These are phyloP conservation scores for Pistacia vera DNA, from an alignment of 345 rosid genomes.

Conservation along the genomic window DNA sequence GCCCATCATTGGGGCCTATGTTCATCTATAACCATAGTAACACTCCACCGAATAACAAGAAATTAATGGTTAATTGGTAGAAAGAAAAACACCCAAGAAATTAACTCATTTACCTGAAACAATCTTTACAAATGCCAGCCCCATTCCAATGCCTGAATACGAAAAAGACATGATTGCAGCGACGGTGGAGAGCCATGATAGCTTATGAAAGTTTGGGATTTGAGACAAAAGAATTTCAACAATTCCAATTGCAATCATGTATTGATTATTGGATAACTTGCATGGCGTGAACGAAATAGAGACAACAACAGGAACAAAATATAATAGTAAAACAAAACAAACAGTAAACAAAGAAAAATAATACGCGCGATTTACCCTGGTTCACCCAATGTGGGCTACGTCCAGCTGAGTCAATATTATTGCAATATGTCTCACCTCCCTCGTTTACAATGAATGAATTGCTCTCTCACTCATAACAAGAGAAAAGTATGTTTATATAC, in stretches of 20 bases:
- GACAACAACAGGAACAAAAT: too few relatives aligned
- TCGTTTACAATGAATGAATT: too few relatives aligned
- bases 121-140: conserved; percentile 46
- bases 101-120: conserved; percentile 25
- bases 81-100: background rate
- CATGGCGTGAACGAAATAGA: conserved; percentile 31
- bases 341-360: too few relatives aligned
- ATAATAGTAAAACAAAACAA: too few relatives aligned
- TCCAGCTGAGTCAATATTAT: too few relatives aligned
- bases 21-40: background rate
- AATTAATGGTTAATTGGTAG: background rate
- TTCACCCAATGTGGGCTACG: too few relatives aligned
- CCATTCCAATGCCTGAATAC: conserved; percentile 51
- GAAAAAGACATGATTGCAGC: conserved; percentile 59
- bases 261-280: conserved; percentile 49
- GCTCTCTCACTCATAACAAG: too few relatives aligned
- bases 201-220: conserved; percentile 51
- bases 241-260: conserved; percentile 60
- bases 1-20: background rate
- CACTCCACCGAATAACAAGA: background rate
- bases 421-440: too few relatives aligned
- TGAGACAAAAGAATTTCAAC: conserved; percentile 48
- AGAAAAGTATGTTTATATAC: too few relatives aligned
- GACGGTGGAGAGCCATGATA: conserved; percentile 54
- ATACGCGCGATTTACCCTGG: too few relatives aligned